Base-by-base conservation (phyloP, 139 green algal genomes). In the Yamagishiella unicocca region DNA sequence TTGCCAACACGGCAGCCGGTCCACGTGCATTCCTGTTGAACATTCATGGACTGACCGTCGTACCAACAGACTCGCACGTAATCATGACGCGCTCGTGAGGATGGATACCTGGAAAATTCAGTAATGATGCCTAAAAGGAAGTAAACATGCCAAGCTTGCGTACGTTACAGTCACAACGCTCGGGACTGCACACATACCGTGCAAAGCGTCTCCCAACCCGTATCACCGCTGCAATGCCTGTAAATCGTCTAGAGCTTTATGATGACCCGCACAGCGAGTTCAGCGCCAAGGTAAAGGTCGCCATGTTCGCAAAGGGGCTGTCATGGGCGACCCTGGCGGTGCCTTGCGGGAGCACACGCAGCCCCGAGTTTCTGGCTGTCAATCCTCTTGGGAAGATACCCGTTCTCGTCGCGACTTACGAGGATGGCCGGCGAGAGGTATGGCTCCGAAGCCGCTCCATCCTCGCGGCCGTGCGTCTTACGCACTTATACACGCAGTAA, bases 311-410 rank as follows among this genome's bases (percentile, higher is more conserved):
- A 0, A 87, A 87, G 35, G 66, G 81, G 6, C 33, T 87, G 21
- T 29, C 22, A 14, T 87, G 45, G 66, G 22, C 24, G 25, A 10
- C 46, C 24, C 81, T 87, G 24, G 9, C 64, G 3, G 31, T 87
- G 66, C 81, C 81, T 0, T 87, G 81, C 46, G 81, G 66, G 24
- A 42, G 45, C 22, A 80, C 66, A 2, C 40, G 46, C 4, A 76
- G 55, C 21, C 38, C 82, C 25, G 76, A 68, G 14, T 87, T 81
- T 35, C 37, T 58, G 0, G 54, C 43, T 1, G 10, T 53, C 17
- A 86, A 79, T 2, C 75, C 83, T 0, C 55, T 91, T 6, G 82
- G 82, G 2, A 91, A 91, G 76, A 83, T 91, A 5, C 88, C 88
- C 22, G 76, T 81, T 0, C 67, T 91, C 10, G 7, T 82, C 14